Conservation (phyloP, 768 basidiomycete genomes). For the Tubosaeta sp. region DNA sequence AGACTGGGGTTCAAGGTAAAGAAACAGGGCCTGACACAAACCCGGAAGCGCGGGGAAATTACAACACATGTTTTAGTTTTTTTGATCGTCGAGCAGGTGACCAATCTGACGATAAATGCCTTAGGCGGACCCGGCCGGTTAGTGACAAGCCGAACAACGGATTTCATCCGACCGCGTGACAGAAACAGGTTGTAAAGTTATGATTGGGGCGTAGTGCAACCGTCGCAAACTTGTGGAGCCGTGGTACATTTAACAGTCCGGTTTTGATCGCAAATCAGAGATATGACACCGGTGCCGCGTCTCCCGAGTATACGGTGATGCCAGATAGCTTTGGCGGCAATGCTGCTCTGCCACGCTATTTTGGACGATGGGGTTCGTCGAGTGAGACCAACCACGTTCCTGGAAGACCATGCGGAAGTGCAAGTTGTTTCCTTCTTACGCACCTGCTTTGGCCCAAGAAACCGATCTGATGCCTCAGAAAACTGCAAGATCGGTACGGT, state of each 20-base stretch:
- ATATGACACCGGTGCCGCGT: neutral
- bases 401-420: conserved; percentile 81
- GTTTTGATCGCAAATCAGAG: neutral
- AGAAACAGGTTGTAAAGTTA: too few species aligned
- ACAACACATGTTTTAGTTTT: conserved; percentile 12
- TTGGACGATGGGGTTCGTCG: conserved; percentile 93
- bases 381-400: conserved; percentile 92
- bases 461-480: too few species aligned
- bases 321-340: conserved; percentile 95
- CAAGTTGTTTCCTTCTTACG: too few species aligned
- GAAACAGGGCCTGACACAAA: conserved; percentile 57
- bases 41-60: conserved; percentile 60
- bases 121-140: too few species aligned
- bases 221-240: neutral
- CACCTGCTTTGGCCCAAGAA: too few species aligned
- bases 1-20: conserved; percentile 55
- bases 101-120: neutral
- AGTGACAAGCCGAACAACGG: too few species aligned
- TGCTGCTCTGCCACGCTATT: conserved; percentile 82
- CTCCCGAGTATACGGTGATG: conserved; percentile 63
- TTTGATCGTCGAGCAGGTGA: neutral
- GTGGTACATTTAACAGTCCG: too few species aligned
- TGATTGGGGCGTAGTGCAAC: too few species aligned
- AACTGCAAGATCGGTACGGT: too few species aligned
- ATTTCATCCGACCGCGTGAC: too few species aligned